A percentile compares a stretch with the other conserved stretches of the same genome.
phyloP scores from a whole-genome alignment of 352 stramenopile species.

The Pythium graminicola region DNA sequence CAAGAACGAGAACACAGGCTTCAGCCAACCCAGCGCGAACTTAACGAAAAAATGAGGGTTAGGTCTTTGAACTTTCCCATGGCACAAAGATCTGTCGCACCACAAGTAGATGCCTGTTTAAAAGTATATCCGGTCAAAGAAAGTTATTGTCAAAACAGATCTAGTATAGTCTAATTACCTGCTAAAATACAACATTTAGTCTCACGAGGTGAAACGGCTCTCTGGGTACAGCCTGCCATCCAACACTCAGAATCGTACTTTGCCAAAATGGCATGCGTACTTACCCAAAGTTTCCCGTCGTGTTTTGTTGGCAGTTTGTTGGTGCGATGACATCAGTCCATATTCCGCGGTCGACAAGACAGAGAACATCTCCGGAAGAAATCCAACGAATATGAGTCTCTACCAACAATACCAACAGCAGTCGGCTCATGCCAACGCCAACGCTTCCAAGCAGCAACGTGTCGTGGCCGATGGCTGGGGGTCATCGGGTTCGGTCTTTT shows the following conservation, averaged over 20 bases:
- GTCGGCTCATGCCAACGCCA: background rate
- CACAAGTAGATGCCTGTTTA: background rate
- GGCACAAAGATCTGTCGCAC: constrained; percentile 1
- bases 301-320: background rate
- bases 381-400: constrained; percentile 14
- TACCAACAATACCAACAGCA: constrained; percentile 7
- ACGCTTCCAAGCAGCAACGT: constrained; percentile 31
- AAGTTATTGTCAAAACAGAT: background rate
- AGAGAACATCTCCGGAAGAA: background rate
- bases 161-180: background rate
- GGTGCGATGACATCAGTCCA: background rate
- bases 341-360: constrained; percentile 5
- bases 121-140: background rate
- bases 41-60: constrained; percentile 7
- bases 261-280: background rate
- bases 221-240: background rate
- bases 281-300: background rate
- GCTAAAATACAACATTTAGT: background rate
- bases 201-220: constrained; percentile 3
- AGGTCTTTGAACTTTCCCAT: constrained; percentile 16
- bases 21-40: too few relatives aligned
- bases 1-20: too few relatives aligned
- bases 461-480: constrained; percentile 71
- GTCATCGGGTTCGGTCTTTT: constrained; percentile 61
- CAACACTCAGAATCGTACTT: background rate